Evolutionary conservation across 331 rosid species (phyloP).

Genomic region (Malus hybrid): DNA sequence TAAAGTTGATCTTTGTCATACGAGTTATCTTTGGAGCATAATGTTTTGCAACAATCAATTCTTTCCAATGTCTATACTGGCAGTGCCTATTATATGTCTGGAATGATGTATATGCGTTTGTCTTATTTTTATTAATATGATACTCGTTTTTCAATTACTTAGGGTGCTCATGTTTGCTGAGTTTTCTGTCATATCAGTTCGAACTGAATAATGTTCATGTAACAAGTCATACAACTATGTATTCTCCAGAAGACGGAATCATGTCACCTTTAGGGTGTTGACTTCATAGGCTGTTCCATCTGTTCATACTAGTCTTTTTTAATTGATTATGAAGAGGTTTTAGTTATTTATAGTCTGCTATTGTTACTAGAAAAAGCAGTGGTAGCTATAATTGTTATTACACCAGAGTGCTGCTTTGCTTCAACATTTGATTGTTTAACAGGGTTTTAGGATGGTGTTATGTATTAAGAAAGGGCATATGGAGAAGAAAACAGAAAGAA

Average conservation of each 20-base stretch:
- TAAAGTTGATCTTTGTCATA: neutral
- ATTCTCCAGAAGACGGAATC: neutral
- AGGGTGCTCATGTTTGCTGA: neutral
- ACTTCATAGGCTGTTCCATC: neutral
- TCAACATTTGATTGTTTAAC: neutral
- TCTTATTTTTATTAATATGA: neutral
- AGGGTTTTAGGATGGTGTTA: neutral
- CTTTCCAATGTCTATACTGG: slow-evolving; percentile 1
- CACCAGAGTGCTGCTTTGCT: neutral
- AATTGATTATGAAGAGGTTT: neutral
- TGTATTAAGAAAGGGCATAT: neutral
- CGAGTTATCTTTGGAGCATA: neutral
- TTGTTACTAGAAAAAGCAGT: neutral
- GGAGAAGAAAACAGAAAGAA: neutral
- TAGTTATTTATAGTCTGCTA: neutral
- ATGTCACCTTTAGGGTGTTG: neutral
- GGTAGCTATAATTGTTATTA: neutral
- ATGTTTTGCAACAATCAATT: neutral
- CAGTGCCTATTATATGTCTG: neutral
- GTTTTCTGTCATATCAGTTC: neutral
- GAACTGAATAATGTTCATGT: neutral
- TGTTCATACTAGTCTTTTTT: neutral
- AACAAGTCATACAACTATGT: neutral
- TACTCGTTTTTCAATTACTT: neutral
- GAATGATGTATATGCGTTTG: neutral